phyloP scores from a whole-genome alignment of 495 filamentous ascomycete species.

The Peziza echinospora region DNA sequence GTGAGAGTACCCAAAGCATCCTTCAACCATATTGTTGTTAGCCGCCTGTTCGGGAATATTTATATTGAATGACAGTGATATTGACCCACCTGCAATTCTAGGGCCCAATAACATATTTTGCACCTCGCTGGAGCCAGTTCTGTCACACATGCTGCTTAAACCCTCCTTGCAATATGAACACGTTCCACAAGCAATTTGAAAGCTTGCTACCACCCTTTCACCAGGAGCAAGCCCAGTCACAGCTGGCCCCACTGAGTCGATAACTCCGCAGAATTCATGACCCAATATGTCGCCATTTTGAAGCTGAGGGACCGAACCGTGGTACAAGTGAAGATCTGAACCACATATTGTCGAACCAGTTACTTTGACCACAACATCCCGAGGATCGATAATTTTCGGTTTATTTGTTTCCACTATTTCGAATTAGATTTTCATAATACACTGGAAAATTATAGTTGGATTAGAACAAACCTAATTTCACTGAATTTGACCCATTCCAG shows the following conservation, averaged over 20 bases:
- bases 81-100: slow-evolving; percentile 43
- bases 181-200: slow-evolving; percentile 50
- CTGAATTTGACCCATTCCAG: slow-evolving; percentile 47
- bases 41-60: slow-evolving; percentile 41
- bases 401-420: too few relatives aligned
- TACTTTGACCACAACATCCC: slow-evolving; percentile 65
- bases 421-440: too few relatives aligned
- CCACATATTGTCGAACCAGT: slow-evolving; percentile 77
- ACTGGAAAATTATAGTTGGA: too few relatives aligned
- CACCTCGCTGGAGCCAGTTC: slow-evolving; percentile 49
- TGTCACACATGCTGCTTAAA: slow-evolving; percentile 54
- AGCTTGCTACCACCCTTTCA: slow-evolving; percentile 62
- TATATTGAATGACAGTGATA: too few relatives aligned
- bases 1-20: slow-evolving; percentile 51
- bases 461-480: slow-evolving; percentile 25
- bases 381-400: slow-evolving; percentile 49
- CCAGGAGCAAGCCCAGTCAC: slow-evolving; percentile 41
- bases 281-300: slow-evolving; percentile 73
- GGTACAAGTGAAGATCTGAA: slow-evolving; percentile 62
- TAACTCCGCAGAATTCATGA: slow-evolving; percentile 71
- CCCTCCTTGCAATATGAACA: slow-evolving; percentile 64
- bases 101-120: slow-evolving; percentile 52
- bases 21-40: slow-evolving; percentile 52
- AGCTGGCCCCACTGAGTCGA: slow-evolving; percentile 44
- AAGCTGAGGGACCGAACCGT: slow-evolving; percentile 46